phyloP scores from a whole-genome alignment of 148 eudicot species.

The Pharnaceum exiguum region DNA sequence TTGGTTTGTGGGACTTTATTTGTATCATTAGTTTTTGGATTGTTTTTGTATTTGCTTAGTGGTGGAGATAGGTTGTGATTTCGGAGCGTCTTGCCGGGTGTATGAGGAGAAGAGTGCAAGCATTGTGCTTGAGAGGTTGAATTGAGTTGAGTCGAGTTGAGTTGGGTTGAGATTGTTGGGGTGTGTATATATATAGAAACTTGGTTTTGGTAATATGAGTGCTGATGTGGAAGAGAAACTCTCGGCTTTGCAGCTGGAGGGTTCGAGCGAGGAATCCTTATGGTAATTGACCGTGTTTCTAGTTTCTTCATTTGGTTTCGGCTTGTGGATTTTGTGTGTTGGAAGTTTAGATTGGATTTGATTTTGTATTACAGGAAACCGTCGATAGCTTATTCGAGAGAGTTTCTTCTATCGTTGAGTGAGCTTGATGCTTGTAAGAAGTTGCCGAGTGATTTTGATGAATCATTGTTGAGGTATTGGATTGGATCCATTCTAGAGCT shows the following conservation, averaged over 20 bases:
- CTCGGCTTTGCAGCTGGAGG: constrained; percentile 19
- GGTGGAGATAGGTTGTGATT: too few species aligned
- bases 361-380: constrained; percentile 46
- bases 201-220: constrained; percentile 18
- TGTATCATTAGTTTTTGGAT: background rate
- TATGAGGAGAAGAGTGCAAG: background rate
- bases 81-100: too few species aligned
- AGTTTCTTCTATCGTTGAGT: constrained; percentile 70
- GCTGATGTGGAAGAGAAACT: constrained; percentile 22
- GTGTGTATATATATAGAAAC: background rate
- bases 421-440: constrained; percentile 69
- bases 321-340: background rate
- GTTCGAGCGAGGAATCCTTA: constrained; percentile 11
- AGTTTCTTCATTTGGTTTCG: constrained; percentile 1
- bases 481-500: background rate
- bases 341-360: constrained; percentile 1
- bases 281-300: constrained; percentile 16
- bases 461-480: constrained; percentile 61
- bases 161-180: constrained; percentile 9
- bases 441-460: constrained; percentile 69
- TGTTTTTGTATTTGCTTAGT: too few species aligned
- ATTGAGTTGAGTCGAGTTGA: background rate
- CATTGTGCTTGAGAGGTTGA: constrained; percentile 4
- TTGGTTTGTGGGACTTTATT: background rate
- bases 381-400: constrained; percentile 52